Conservation (phyloP, 1,284 basidiomycete genomes). For the Serendipita sp. region DNA sequence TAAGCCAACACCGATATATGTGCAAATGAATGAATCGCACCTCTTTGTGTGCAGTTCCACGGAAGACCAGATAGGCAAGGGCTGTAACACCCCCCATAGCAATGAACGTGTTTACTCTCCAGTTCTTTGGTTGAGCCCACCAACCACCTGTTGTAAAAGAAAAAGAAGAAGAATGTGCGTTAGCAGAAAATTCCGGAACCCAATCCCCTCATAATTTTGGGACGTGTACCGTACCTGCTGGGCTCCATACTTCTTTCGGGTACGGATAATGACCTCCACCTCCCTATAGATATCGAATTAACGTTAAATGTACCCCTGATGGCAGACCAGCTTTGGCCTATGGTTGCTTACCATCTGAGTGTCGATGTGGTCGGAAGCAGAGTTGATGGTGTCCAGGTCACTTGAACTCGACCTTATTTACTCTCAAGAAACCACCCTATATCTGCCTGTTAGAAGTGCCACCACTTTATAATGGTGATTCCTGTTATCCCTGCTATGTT, state of each 20-base stretch:
- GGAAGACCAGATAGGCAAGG: constrained; percentile 24
- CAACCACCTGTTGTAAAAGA: constrained; percentile 21
- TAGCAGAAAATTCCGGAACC: neutral
- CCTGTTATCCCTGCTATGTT: neutral
- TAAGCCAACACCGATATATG: neutral
- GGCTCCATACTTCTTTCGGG: constrained; percentile 22
- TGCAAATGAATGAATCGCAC: constrained; percentile 16
- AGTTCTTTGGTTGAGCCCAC: constrained; percentile 29
- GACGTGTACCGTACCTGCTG: constrained; percentile 17
- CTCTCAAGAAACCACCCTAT: neutral
- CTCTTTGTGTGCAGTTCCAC: constrained; percentile 24
- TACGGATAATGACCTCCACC: constrained; percentile 22
- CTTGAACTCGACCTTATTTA: neutral
- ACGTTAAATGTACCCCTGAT: neutral
- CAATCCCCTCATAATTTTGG: neutral
- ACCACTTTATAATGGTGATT: neutral
- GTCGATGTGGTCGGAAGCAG: neutral
- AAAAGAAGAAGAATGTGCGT: neutral
- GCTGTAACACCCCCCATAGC: constrained; percentile 22
- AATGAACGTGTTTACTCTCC: constrained; percentile 25
- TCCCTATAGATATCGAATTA: constrained; percentile 14
- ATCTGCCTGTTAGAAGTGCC: neutral
- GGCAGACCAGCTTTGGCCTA: neutral
- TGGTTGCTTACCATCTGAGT: neutral
- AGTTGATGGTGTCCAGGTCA: neutral